A percentile compares a stretch with the other conserved stretches of the same genome.
phyloP scores from a whole-genome alignment of 345 rosid species.

The Brassica cretica region DNA sequence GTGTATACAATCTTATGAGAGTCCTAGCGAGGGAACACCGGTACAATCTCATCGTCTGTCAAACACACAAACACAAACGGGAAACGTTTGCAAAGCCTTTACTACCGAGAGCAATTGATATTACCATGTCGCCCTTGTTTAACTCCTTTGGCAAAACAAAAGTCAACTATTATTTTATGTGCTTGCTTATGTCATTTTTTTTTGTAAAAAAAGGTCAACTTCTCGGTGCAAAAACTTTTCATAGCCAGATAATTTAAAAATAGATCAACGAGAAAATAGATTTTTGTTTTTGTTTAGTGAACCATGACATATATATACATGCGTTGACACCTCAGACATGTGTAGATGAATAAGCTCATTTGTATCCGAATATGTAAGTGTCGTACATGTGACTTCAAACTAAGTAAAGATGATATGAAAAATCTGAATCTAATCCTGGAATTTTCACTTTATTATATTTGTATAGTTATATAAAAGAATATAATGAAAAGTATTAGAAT shows the following conservation, averaged over 20 bases:
- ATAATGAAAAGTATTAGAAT: neutral
- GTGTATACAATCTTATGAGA: too few species aligned
- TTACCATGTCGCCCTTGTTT: slow-evolving; percentile 28
- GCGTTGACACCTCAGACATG: neutral
- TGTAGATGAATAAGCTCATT: slow-evolving; percentile 9
- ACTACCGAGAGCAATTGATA: too few species aligned
- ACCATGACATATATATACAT: neutral
- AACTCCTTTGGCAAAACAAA: slow-evolving; percentile 32
- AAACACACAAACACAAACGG: too few species aligned
- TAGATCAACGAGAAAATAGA: neutral
- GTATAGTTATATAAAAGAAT: neutral
- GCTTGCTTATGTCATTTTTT: slow-evolving; percentile 2
- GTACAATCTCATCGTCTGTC: too few species aligned
- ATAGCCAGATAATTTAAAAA: neutral
- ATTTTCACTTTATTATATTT: neutral
- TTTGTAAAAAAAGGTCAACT: neutral
- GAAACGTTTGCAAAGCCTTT: too few species aligned
- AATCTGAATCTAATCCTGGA: neutral
- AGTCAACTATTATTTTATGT: slow-evolving; percentile 37
- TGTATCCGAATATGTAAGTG: neutral
- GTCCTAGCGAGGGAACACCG: too few species aligned
- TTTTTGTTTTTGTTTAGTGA: neutral
- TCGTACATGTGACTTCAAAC: neutral
- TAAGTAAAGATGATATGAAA: slow-evolving; percentile 4
- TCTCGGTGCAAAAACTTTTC: neutral